phyloP scores from a whole-genome alignment of 257 asterid species.

The Rehmannia glutinosa region DNA sequence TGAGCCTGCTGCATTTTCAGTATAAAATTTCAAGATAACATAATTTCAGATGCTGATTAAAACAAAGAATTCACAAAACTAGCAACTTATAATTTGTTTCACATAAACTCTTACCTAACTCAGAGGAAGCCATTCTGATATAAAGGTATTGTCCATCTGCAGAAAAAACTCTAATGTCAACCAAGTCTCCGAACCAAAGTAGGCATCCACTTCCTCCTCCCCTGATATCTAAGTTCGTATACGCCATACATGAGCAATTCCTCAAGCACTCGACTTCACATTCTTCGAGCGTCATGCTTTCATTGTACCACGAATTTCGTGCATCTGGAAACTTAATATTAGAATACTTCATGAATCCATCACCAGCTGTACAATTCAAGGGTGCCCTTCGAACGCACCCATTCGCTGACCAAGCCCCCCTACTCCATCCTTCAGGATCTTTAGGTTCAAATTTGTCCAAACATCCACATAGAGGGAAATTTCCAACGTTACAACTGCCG shows the following conservation, averaged over 20 bases:
- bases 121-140: conserved; percentile 33
- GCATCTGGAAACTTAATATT: no score
- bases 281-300: no score
- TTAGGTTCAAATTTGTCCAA: conserved; percentile 28
- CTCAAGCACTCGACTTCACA: no score
- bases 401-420: background rate
- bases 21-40: no score
- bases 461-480: conserved; percentile 29
- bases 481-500: conserved; percentile 26
- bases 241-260: no score
- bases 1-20: no score
- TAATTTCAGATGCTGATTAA: no score
- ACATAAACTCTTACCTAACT: conserved; percentile 15
- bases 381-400: background rate
- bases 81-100: no score
- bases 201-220: conserved; percentile 34
- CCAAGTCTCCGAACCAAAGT: conserved; percentile 32
- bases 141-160: conserved; percentile 18
- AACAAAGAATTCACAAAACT: no score
- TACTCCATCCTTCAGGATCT: conserved; percentile 5
- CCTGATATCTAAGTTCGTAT: no score
- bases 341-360: no score
- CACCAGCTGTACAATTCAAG: background rate
- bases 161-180: conserved; percentile 24
- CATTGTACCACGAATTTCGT: no score